These are phyloP conservation scores for Trichoderma koningiopsis DNA, from an alignment of 2,329 filamentous ascomycete species.

Conservation along the genomic window DNA sequence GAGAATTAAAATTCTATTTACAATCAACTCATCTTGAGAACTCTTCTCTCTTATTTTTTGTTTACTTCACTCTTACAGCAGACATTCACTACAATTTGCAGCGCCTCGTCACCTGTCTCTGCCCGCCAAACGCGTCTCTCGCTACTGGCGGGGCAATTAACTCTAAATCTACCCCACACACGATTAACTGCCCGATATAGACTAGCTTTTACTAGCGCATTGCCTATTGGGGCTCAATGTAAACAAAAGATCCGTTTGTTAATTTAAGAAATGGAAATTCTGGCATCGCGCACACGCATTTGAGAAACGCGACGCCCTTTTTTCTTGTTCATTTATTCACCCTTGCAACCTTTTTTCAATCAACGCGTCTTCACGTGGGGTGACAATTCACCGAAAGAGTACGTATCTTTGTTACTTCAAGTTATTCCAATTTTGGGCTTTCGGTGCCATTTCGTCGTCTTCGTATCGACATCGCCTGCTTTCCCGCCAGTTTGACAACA, in stretches of 20 bases:
- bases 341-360: not conserved
- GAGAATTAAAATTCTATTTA: too few relatives aligned
- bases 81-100: not conserved
- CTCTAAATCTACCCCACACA: not conserved
- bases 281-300: constrained; percentile 2
- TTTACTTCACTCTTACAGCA: not conserved
- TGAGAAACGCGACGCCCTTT: constrained; percentile 21
- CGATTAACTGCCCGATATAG: not conserved
- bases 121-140: constrained; percentile 15
- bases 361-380: constrained; percentile 21
- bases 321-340: not conserved
- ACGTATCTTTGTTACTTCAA: not conserved
- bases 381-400: not conserved
- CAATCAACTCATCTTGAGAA: too few relatives aligned
- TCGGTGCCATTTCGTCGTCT: not conserved
- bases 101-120: not conserved
- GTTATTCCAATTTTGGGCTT: not conserved
- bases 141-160: constrained; percentile 9
- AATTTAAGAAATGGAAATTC: constrained; percentile 6
- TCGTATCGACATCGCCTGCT: not conserved
- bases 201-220: not conserved
- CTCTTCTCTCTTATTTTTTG: not conserved
- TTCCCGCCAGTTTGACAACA: not conserved
- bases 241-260: constrained; percentile 18
- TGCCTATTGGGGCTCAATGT: constrained; percentile 13